Evolutionary conservation across 2,329 filamentous ascomycete genomes (phyloP), one percentile per base, ranked within the genome.

Genomic region (Fusarium fujikuroi): DNA sequence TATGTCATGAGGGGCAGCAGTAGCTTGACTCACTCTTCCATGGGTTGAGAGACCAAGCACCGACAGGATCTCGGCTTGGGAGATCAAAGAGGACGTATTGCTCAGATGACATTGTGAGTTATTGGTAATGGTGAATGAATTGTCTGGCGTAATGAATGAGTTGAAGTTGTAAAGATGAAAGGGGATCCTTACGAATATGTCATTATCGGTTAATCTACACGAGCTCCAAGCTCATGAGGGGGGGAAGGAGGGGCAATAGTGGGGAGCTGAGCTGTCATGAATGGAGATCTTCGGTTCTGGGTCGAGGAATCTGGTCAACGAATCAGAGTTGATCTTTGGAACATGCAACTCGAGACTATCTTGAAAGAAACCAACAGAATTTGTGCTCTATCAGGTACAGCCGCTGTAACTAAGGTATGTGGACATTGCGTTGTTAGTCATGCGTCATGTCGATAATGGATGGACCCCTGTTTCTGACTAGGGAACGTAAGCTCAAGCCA

Each of bases 11-110:
- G 46, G 34, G 9, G 32, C 11, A 9, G 42, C 19, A 14, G 47
- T 23, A 36, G 40, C 21, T 10, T 18, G 32, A 9, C 77, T 75
- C 81, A 92, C 91, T 89, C 82, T 92, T 93, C 91, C 91, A 93
- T 2, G 91, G 88, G 78, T 93, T 94, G 50, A 88, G 81, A 3
- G 91, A 92, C 92, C 92, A 93, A 12, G 81, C 81, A 43, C 83
- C 79, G 21, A 82, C 83, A 25, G 82, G 79, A 30, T 73, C 81
- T 77, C 84, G 87, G 80, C 85, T 90, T 6, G 91, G 88, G 6
- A 93, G 80, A 78, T 93, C 92, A 73, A 89, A 92, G 4, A 93
- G 79, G 14, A 88, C 82, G 42, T 91, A 83, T 47, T 83, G 80
- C 8, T 76, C 69, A 3, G 80, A 71, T 36, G 80, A 66, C 81